Evolutionary conservation across 2,329 filamentous ascomycete species (phyloP), one percentile per base, ranked within the genome.

Genomic region (Akanthomyces lecanii): DNA sequence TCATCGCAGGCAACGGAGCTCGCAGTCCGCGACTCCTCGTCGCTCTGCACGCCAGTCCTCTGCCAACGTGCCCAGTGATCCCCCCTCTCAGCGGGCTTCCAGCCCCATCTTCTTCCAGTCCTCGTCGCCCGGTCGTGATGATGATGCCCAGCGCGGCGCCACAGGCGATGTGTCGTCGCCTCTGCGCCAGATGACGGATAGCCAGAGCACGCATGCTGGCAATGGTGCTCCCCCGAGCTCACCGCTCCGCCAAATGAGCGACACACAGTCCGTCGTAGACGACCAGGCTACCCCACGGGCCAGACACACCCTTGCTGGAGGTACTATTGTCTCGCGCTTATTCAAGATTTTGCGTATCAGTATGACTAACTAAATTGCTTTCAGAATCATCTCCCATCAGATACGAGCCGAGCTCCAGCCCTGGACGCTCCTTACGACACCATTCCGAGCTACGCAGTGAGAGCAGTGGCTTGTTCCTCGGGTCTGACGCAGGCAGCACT

Each of bases 381-480:
- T 30, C 68, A 97, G 94, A 93, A 71, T 98, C 94, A 0, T 98
- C 94, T 1, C 94, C 94, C 1, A 91, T 98, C 68, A 87, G 88
- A 74, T 98, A 97, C 73, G 91, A 91, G 63, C 87, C 92, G 42
- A 97, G 92, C 75, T 97, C 94, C 44, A 96, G 91, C 72, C 91
- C 92, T 30, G 87, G 86, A n/a, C 86, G 85, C 71, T 81, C 79
- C 66, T 76, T 82, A 63, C 78, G 84, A 66, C 81, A 84, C 55
- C 86, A 88, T 67, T 89, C 90, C 59, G 88, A 94, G 72, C 81
- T 91, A 65, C 86, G 86, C 69, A 96, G 90, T 74, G 91, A 92
- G 72, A 92, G 89, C 78, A 97, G 92, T 71, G 90, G 88, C 5
- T 82, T 98, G 36, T 98, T 98, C 72, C 89, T 97, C 45, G 74